phyloP scores from a whole-genome alignment of 139 green algal species.

The Coccomyxa sp. region DNA sequence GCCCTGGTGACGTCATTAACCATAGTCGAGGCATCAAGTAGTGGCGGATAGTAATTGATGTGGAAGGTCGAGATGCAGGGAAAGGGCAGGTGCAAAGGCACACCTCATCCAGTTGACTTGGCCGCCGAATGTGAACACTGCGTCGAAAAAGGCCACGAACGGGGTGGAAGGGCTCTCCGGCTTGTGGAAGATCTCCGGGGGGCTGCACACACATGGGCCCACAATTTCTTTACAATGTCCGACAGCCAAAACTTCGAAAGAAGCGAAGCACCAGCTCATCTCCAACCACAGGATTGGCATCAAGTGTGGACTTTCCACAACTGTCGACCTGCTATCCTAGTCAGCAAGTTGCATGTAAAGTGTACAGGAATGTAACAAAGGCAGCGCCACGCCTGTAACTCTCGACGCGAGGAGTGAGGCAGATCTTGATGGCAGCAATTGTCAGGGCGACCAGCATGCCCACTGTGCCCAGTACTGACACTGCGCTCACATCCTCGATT shows the following conservation, averaged over 20 bases:
- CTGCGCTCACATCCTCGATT: slow-evolving; percentile 29
- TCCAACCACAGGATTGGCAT: no score
- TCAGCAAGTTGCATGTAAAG: no score
- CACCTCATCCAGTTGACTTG: slow-evolving; percentile 28
- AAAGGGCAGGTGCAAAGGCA: neutral
- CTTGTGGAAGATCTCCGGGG: neutral
- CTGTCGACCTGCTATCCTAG: no score
- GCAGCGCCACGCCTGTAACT: neutral
- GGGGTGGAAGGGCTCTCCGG: neutral
- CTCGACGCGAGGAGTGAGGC: slow-evolving; percentile 4
- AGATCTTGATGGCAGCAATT: slow-evolving; percentile 28
- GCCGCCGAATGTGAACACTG: slow-evolving; percentile 38
- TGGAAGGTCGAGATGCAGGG: neutral
- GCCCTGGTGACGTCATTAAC: no score
- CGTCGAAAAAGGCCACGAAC: slow-evolving; percentile 34
- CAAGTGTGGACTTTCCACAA: no score
- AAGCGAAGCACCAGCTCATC: no score
- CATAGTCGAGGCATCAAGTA: no score
- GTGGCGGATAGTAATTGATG: no score
- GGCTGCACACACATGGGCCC: no score
- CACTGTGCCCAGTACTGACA: slow-evolving; percentile 28
- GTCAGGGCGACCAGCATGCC: slow-evolving; percentile 33
- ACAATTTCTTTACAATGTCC: no score
- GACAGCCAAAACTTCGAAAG: no score
- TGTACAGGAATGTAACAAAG: no score